Evolutionary conservation across 768 basidiomycete species (phyloP).

Genomic region (Cystofilobasidium capitatum): DNA sequence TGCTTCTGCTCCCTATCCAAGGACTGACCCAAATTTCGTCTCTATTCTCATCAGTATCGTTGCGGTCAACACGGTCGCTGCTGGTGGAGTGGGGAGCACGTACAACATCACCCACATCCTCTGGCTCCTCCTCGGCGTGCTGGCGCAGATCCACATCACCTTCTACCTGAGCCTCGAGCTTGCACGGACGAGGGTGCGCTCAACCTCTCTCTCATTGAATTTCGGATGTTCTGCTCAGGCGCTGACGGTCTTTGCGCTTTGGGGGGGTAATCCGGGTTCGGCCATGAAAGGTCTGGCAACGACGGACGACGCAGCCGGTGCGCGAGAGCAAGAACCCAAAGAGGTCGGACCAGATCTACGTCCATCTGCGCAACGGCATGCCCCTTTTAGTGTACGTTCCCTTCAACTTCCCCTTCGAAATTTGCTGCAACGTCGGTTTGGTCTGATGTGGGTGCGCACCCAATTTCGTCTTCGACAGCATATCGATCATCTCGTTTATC

Average conservation of each 20-base stretch:
- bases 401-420: not conserved
- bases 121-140: not conserved
- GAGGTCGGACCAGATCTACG: not conserved
- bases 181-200: not conserved
- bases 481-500: not conserved
- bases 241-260: no score
- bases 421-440: not conserved
- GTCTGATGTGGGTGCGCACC: no score
- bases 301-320: not conserved
- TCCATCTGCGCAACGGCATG: not conserved
- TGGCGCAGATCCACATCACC: not conserved
- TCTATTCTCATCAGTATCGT: not conserved
- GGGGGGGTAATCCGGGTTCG: no score
- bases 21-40: not conserved
- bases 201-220: not conserved
- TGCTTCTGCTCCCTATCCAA: no score
- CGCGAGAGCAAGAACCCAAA: not conserved
- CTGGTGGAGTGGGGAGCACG: not conserved
- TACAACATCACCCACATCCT: not conserved
- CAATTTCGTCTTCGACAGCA: not conserved
- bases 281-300: conserved; percentile 6
- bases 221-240: no score
- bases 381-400: not conserved
- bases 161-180: not conserved
- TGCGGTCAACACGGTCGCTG: not conserved